phyloP scores from a whole-genome alignment of 805 yeast genomes.

The Candida nanaspora region DNA sequence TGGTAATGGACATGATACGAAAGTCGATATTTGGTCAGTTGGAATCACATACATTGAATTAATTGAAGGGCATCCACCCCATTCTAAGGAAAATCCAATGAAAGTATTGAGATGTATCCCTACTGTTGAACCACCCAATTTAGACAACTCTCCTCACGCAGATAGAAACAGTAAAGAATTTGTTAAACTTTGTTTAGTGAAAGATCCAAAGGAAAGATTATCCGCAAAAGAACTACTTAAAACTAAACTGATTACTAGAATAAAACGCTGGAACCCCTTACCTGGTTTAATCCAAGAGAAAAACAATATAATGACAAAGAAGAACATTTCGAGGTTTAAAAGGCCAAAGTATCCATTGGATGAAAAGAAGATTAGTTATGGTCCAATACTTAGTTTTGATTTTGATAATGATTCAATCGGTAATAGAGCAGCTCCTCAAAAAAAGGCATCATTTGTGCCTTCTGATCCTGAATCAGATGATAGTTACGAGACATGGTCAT shows the following conservation, averaged over 20 bases:
- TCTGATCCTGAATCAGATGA: too few species aligned
- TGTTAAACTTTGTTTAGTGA: conserved; percentile 56
- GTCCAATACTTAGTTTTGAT: conserved; percentile 21
- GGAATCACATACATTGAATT: conserved; percentile 91
- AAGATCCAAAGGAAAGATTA: conserved; percentile 61
- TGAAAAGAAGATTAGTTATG: conserved; percentile 12
- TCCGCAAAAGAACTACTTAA: conserved; percentile 48
- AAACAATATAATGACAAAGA: conserved; percentile 28
- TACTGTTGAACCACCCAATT: conserved; percentile 52
- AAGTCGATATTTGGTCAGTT: conserved; percentile 93
- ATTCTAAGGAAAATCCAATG: conserved; percentile 65
- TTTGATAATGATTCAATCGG: conserved; percentile 2
- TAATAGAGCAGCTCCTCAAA: too few species aligned
- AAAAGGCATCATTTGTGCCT: too few species aligned
- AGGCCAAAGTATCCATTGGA: conserved; percentile 33
- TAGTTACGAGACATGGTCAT: too few species aligned
- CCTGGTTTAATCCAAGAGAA: neutral
- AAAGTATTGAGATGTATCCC: conserved; percentile 70
- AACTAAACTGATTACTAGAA: conserved; percentile 40
- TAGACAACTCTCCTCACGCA: conserved; percentile 32
- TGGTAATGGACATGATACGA: conserved; percentile 62
- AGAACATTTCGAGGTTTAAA: conserved; percentile 21
- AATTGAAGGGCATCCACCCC: conserved; percentile 77
- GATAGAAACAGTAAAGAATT: conserved; percentile 45
- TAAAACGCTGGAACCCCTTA: conserved; percentile 8